These are phyloP conservation scores for Cladophialophora carrionii DNA, from an alignment of 2,329 filamentous ascomycete species.

Conservation along the genomic window DNA sequence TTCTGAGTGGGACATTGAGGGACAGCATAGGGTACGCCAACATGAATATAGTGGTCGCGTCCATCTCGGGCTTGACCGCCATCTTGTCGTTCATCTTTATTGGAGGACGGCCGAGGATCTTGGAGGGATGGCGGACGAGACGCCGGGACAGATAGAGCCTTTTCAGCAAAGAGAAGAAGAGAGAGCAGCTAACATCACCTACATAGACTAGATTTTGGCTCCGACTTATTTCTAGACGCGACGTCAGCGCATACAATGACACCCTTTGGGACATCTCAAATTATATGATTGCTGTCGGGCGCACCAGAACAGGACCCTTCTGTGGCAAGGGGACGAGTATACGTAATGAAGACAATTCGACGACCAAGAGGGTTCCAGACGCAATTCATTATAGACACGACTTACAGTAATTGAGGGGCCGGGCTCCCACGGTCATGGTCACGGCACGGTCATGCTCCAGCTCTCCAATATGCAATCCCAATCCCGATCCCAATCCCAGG, in stretches of 20 bases:
- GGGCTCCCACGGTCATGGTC: too few relatives aligned
- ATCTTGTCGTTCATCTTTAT: slow-evolving; percentile 34
- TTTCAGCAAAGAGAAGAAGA: not conserved
- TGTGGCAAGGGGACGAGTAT: too few relatives aligned
- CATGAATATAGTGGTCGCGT: slow-evolving; percentile 36
- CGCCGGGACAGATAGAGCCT: slow-evolving; percentile 14
- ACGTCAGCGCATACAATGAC: not conserved
- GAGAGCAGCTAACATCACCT: not conserved
- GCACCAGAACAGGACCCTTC: not conserved
- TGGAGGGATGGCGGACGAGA: slow-evolving; percentile 5
- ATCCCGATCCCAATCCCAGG: too few relatives aligned
- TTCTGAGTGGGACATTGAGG: slow-evolving; percentile 41
- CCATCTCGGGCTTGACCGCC: slow-evolving; percentile 33
- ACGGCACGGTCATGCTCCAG: too few relatives aligned
- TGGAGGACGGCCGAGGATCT: slow-evolving; percentile 31
- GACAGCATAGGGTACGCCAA: slow-evolving; percentile 36
- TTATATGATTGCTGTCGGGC: not conserved
- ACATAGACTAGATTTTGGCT: slow-evolving; percentile 5
- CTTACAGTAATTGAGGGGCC: too few relatives aligned
- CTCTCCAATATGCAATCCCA: too few relatives aligned
- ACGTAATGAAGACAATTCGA: too few relatives aligned
- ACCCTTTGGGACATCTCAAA: not conserved
- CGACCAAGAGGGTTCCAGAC: too few relatives aligned
- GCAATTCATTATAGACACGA: too few relatives aligned
- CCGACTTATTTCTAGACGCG: not conserved